Base-by-base conservation (phyloP, 768 basidiomycete genomes). In the Cystobasidium onofrii region DNA sequence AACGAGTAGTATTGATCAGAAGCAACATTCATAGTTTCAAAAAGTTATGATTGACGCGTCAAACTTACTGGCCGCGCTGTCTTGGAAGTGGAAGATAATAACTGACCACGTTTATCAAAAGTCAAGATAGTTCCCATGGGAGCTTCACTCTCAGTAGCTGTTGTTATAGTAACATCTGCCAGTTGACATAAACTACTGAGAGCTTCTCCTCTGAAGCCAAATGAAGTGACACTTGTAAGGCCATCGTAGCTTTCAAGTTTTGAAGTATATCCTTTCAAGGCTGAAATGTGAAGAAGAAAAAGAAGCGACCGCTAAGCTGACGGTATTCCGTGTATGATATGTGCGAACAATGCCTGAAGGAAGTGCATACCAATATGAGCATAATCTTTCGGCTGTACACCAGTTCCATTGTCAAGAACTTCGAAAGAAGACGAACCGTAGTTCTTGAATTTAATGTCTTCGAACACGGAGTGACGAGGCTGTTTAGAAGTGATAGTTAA, bases 171-270 rank as follows among this genome's bases (percentile, higher is more conserved):
- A 13, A 97, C 85, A 1, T 64, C 69, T 17, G 76, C 76, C 15
- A 74, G 31, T n/a, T 76, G 91, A 79, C 94, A 99, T 0, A 99
- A 84, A 1, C 95, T 93, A 7, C 92, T 92, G 0, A 99, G 84
- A 0, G 96, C 96, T 82, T 99, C 96, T 18, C 96, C 96, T 43
- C 96, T 86, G 79, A 98, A 99, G 0, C 95, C 95, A 80, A 97
- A 96, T 0, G 92, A 92, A 4, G 82, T 82, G 12, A 98, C 86
- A 0, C 84, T 82, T 1, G 86, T 83, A 1, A 97, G 85, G 79
- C 92, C 90, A 1, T 86, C 82, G 78, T 89, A 92, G 0, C 87
- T 85, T 1, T 86, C 81, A 0, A 99, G 83, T 81, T 99, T 99
- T 6, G 95, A 97, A 0, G 95, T 99, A 79, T 92, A 87, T 78